A percentile compares a stretch with the other conserved stretches of the same genome.
phyloP scores from a whole-genome alignment of 2,329 filamentous ascomycete genomes.

The Talaromyces sp. region DNA sequence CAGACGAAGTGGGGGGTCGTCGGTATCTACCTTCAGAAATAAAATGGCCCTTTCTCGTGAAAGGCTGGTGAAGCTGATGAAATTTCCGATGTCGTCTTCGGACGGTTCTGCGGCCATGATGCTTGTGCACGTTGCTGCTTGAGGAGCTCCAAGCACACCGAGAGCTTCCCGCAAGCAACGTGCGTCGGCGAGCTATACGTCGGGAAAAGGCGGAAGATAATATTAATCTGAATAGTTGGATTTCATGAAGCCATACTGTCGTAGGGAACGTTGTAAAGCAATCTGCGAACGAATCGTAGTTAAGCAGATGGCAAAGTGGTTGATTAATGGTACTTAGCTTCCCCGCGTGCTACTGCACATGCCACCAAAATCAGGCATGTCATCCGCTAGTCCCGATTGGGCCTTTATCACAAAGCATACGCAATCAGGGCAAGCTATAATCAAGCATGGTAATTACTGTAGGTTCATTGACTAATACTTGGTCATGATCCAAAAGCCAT shows the following conservation, averaged over 20 bases:
- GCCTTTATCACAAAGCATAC: not conserved
- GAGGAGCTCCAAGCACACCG: conserved; percentile 13
- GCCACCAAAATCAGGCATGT: not conserved
- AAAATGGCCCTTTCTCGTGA: conserved; percentile 38
- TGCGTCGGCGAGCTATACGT: not conserved
- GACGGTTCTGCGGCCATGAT: conserved; percentile 37
- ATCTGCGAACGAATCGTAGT: not conserved
- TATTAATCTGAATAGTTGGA: not conserved
- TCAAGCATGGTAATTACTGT: not conserved
- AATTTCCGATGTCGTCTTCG: conserved; percentile 40
- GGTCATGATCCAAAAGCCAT: too few species aligned
- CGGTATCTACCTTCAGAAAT: conserved; percentile 37
- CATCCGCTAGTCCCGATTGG: conserved; percentile 3
- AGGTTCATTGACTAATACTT: not conserved
- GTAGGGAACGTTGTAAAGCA: not conserved
- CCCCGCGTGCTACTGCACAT: conserved; percentile 5
- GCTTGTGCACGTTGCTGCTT: conserved; percentile 14
- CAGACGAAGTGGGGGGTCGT: not conserved
- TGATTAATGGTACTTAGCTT: conserved; percentile 1
- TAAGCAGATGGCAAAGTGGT: not conserved
- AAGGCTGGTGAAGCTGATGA: conserved; percentile 41
- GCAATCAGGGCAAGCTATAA: not conserved
- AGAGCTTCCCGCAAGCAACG: conserved; percentile 16
- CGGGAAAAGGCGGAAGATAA: not conserved
- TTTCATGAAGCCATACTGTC: not conserved